Evolutionary conservation across 1,284 basidiomycete species (phyloP).

Genomic region (Apiotrichum gamsii): DNA sequence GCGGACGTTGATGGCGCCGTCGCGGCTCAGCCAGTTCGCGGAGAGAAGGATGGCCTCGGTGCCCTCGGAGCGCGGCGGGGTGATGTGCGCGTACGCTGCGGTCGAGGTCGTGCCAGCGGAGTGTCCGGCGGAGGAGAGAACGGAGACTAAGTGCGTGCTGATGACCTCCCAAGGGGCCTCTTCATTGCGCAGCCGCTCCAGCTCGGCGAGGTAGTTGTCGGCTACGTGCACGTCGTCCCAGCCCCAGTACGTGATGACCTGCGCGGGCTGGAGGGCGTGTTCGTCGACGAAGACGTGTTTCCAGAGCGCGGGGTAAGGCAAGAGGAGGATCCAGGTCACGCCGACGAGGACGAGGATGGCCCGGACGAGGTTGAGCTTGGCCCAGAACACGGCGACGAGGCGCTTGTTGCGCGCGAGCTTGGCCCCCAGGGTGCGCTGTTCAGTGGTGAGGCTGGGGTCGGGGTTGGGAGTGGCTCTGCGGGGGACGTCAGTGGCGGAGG

Average conservation of each 20-base stretch:
- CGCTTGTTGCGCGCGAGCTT: constrained; percentile 8
- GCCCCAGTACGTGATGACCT: constrained; percentile 79
- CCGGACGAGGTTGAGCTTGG: constrained; percentile 2
- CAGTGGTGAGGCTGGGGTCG: neutral
- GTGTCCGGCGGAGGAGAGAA: constrained; percentile 25
- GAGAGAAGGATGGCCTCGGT: constrained; percentile 84
- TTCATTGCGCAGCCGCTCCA: constrained; percentile 58
- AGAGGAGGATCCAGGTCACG: constrained; percentile 64
- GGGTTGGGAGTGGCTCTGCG: too few species aligned
- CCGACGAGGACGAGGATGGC: constrained; percentile 56
- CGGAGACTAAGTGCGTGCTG: constrained; percentile 10
- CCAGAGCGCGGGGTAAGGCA: constrained; percentile 63
- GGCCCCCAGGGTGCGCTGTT: constrained; percentile 6
- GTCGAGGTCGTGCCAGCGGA: constrained; percentile 21
- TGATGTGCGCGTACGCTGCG: constrained; percentile 71
- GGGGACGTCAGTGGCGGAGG: too few species aligned
- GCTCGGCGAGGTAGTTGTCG: constrained; percentile 63
- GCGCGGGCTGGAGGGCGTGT: constrained; percentile 83
- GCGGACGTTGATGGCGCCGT: constrained; percentile 60
- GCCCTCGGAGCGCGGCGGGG: constrained; percentile 78
- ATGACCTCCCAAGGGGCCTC: constrained; percentile 63
- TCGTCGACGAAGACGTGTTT: constrained; percentile 78
- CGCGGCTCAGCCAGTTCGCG: constrained; percentile 74
- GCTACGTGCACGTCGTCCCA: constrained; percentile 82
- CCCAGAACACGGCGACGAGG: constrained; percentile 2